Base-by-base conservation (phyloP, 352 stramenopile species). In the Phytophthora megakarya region DNA sequence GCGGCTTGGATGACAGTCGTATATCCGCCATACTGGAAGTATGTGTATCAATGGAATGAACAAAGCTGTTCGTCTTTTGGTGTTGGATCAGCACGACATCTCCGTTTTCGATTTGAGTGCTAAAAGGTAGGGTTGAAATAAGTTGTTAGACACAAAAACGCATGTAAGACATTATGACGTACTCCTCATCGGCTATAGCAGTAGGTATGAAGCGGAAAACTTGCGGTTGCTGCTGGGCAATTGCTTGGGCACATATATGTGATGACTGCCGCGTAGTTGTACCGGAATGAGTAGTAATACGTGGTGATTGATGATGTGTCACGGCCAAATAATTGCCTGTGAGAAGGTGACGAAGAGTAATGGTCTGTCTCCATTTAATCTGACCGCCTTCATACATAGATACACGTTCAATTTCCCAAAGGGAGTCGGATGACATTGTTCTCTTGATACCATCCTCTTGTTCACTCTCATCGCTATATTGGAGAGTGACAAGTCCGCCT, bases 1-100 rank as follows among this genome's bases (percentile, higher is more conserved):
- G 55, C 9, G 79, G 70, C 23, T 86, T 86, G 1, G 80, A 85
- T 8, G 80, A 88, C 21, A 89, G 49, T 10, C 75, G 71, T 44
- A 92, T 90, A 48, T 90, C 80, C 23, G 73, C 72, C 76, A 88
- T 86, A 21, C 51, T 86, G 18, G 80, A 85, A 25, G 79, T 68
- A 47, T 92, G 81, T 0, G 78, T 87, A 58, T 88, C 76, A 26
- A 84, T 77, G 1, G 82, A 89, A 59, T 91, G 84, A 18, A 91
- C 64, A 48, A 88, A 93, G 7, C 66, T 73, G 35, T 73, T 74
- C 7, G 70, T 75, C 35, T 70, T 67, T 2, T 62, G 50, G 42
- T 91, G 80, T 39, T 93, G 76, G 33, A 93, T 67, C 30, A 90
- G 43, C 12, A 82, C 73, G n/a, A 88, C 72, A 39, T 86, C 77